These are phyloP conservation scores for Fallopia convolvulus DNA, from an alignment of 148 eudicot species.

Conservation along the genomic window DNA sequence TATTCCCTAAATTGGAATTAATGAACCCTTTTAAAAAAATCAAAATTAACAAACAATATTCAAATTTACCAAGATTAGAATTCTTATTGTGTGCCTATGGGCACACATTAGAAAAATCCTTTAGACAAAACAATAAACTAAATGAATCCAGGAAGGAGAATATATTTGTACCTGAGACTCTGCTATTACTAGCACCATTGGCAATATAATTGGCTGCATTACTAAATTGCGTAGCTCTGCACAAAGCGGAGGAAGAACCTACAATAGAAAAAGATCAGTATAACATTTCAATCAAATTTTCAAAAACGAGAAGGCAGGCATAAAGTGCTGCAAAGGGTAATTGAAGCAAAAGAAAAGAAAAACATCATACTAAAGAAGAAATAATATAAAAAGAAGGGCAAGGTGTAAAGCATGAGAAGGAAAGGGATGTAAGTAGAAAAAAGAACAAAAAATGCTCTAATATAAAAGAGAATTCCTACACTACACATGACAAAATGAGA, in stretches of 20 bases:
- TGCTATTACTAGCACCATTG: constrained; percentile 92
- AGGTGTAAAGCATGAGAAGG: background rate
- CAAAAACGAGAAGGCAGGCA: background rate
- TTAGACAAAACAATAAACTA: background rate
- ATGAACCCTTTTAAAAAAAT: too few species aligned
- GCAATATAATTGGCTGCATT: constrained; percentile 94
- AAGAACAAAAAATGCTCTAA: background rate
- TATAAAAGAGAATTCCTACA: background rate
- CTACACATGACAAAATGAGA: background rate
- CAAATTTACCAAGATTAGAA: too few species aligned
- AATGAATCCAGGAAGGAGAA: constrained; percentile 4
- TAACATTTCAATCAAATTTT: background rate
- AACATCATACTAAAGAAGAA: background rate
- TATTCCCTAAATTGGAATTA: too few species aligned
- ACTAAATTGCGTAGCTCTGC: constrained; percentile 96
- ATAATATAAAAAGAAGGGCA: background rate
- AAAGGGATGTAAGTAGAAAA: background rate
- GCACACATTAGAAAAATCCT: too few species aligned
- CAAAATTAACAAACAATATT: too few species aligned
- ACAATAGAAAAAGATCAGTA: constrained; percentile 19
- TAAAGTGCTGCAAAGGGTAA: background rate
- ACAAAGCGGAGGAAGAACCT: constrained; percentile 99
- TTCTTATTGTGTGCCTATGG: too few species aligned
- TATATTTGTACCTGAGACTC: constrained; percentile 74
- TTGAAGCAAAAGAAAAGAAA: background rate